These are phyloP conservation scores for Phytophthora cactorum DNA, from an alignment of 352 stramenopile species.

Conservation along the genomic window DNA sequence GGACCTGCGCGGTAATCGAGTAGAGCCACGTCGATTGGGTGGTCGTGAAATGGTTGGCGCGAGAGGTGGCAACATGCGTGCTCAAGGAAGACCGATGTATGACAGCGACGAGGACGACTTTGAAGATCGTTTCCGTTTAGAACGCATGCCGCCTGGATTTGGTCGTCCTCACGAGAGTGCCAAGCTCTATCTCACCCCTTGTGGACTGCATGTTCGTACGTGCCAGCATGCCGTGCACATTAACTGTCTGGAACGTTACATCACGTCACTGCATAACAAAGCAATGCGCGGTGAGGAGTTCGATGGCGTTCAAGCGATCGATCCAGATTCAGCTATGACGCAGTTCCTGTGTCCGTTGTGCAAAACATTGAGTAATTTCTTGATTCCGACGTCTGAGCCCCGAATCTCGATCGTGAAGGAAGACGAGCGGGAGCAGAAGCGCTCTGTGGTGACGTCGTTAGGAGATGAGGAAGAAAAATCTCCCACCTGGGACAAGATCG, in stretches of 20 bases:
- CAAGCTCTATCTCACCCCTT: conserved; percentile 80
- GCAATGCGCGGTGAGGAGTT: conserved; percentile 89
- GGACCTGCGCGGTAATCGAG: conserved; percentile 40
- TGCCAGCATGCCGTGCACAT: conserved; percentile 90
- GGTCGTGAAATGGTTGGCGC: conserved; percentile 31
- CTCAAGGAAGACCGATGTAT: conserved; percentile 35
- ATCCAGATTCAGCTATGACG: conserved; percentile 88
- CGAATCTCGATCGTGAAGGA: conserved; percentile 29
- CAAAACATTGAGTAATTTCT: conserved; percentile 93
- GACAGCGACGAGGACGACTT: conserved; percentile 63
- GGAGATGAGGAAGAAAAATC: conserved; percentile 25
- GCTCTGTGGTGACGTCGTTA: conserved; percentile 5
- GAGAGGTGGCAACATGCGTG: conserved; percentile 30
- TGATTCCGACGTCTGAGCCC: conserved; percentile 83
- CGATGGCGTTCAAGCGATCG: conserved; percentile 88
- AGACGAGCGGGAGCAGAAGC: conserved; percentile 31
- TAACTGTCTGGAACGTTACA: conserved; percentile 87
- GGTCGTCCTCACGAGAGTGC: conserved; percentile 54
- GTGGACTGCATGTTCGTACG: conserved; percentile 83
- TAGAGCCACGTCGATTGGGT: conserved; percentile 32
- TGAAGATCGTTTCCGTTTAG: conserved; percentile 52
- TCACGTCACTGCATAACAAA: conserved; percentile 87
- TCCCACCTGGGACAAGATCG: conserved; percentile 57
- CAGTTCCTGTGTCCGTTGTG: conserved; percentile 94
- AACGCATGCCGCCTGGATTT: conserved; percentile 55